Evolutionary conservation across 495 filamentous ascomycete genomes (phyloP).

Genomic region (Bacidia gigantensis): DNA sequence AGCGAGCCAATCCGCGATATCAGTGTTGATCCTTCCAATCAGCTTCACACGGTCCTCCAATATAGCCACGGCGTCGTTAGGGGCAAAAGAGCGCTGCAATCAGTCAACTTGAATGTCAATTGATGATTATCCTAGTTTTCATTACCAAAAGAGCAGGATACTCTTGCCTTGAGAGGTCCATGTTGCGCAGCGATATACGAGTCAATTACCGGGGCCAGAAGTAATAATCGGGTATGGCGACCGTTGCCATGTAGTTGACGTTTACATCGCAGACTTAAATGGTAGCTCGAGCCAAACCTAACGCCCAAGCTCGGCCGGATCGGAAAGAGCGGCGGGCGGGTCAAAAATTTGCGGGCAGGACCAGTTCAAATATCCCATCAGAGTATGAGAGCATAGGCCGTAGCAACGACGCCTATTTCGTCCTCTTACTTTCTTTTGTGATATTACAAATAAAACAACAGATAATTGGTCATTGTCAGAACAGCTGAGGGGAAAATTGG

Average conservation of each 20-base stretch:
- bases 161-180: constrained; percentile 81
- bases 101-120: not conserved
- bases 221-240: not conserved
- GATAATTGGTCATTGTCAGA: too few relatives aligned
- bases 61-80: constrained; percentile 67
- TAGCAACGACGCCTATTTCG: too few relatives aligned
- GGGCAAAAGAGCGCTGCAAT: constrained; percentile 63
- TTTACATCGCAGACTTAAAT: not conserved
- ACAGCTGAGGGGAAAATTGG: too few relatives aligned
- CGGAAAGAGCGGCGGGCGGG: not conserved
- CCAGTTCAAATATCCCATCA: too few relatives aligned
- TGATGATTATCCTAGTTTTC: not conserved
- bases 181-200: constrained; percentile 14
- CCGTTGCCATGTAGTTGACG: not conserved
- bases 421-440: too few relatives aligned
- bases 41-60: constrained; percentile 79
- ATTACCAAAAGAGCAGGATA: constrained; percentile 94
- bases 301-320: not conserved
- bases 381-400: too few relatives aligned
- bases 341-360: not conserved
- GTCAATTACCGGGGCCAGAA: not conserved
- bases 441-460: too few relatives aligned
- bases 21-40: constrained; percentile 72
- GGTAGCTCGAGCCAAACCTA: not conserved
- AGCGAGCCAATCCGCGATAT: constrained; percentile 96